Evolutionary conservation across 495 filamentous ascomycete genomes (phyloP), one percentile per base, ranked within the genome.

Genomic region (Xanthoparmelia taractica): DNA sequence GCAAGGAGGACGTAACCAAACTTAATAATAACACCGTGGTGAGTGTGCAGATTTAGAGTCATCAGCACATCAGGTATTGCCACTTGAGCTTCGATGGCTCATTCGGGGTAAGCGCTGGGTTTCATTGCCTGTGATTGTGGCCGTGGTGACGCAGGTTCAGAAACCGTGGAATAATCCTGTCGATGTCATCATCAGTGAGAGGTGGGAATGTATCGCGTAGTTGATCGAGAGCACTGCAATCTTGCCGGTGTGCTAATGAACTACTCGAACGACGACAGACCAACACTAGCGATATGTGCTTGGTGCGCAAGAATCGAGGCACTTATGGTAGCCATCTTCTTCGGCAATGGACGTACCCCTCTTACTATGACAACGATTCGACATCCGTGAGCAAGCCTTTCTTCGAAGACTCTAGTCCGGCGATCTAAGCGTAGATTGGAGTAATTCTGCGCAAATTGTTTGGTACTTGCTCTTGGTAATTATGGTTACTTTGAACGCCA

Each of bases 301-400:
- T 52, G 48, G 48, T 52, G 48, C 48, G 48, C 48, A 52, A 52
- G 48, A 31, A 29, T 52, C 48, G 48, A 31, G 13, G 27, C n/a
- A 29, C 25, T 52, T 29, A 5, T 6, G 15, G 11, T 31, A 6
- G 3, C 3, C 45, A 5, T 18, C 48, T n/a, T n/a, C n/a, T n/a
- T n/a, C n/a, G n/a, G n/a, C n/a, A n/a, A n/a, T n/a, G n/a, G n/a
- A n/a, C n/a, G n/a, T n/a, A n/a, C n/a, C n/a, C n/a, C n/a, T n/a
- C n/a, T n/a, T n/a, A n/a, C n/a, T n/a, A n/a, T n/a, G n/a, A n/a
- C n/a, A n/a, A n/a, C n/a, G n/a, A n/a, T n/a, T n/a, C n/a, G n/a
- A n/a, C n/a, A 45, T 45, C 41, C 2, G 41, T 45, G 20, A 45
- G 20, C 20, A 45, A 45, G 20, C 41, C 23, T 25, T 5, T 50